Evolutionary conservation across 2,329 filamentous ascomycete species (phyloP).

Genomic region (Aureobasidium sp.): DNA sequence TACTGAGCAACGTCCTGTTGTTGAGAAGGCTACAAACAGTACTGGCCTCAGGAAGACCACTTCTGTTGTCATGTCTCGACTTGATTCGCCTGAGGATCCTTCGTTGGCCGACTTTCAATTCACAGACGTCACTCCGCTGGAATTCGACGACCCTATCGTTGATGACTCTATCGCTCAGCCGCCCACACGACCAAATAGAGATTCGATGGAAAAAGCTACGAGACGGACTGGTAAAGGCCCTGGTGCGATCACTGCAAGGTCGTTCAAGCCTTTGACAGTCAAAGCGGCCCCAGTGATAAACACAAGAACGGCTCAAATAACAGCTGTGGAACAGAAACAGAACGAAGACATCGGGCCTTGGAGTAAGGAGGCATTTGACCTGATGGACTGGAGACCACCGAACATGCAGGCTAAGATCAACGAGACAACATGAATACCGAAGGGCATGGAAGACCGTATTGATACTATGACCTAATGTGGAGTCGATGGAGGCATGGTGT

Average conservation of each 20-base stretch:
- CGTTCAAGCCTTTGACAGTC: constrained; percentile 24
- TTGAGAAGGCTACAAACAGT: neutral
- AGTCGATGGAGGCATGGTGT: neutral
- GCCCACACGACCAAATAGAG: neutral
- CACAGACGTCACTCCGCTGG: neutral
- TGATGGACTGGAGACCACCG: constrained; percentile 55
- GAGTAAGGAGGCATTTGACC: constrained; percentile 61
- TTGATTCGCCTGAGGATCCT: constrained; percentile 11
- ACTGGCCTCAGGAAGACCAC: constrained; percentile 8
- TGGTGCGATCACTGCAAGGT: constrained; percentile 21
- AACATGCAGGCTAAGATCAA: constrained; percentile 23
- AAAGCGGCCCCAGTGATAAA: constrained; percentile 16
- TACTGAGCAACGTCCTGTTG: neutral
- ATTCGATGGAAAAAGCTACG: neutral
- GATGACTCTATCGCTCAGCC: neutral
- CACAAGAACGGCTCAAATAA: constrained; percentile 2
- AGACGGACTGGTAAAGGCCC: neutral
- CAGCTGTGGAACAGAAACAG: constrained; percentile 18
- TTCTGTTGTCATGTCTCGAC: neutral
- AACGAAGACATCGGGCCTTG: constrained; percentile 51
- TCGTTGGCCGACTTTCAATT: constrained; percentile 3
- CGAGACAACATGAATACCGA: neutral
- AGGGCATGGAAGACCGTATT: neutral
- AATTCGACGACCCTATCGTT: neutral
- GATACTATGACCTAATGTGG: neutral